Evolutionary conservation across 2,329 filamentous ascomycete genomes (phyloP).

Genomic region (Sclerotinia borealis): DNA sequence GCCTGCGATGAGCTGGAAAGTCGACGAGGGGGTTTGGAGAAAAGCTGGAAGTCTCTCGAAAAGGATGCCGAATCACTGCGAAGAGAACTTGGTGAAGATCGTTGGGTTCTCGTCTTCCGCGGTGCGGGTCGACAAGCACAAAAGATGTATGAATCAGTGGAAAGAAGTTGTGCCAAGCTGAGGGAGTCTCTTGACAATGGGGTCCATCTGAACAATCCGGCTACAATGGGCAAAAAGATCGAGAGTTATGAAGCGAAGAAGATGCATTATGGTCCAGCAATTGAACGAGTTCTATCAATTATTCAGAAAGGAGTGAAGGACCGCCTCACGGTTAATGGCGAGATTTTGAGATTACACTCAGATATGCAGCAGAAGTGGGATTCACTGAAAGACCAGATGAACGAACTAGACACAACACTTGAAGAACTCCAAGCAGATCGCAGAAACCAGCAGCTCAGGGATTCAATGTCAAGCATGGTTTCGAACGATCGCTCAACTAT

Average conservation of each 20-base stretch:
- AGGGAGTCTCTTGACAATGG: slow-evolving; percentile 72
- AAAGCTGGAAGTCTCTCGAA: slow-evolving; percentile 82
- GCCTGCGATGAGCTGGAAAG: slow-evolving; percentile 84
- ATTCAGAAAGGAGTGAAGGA: slow-evolving; percentile 96
- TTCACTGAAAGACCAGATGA: slow-evolving; percentile 68
- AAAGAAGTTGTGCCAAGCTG: slow-evolving; percentile 77
- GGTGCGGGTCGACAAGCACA: slow-evolving; percentile 86
- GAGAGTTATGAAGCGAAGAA: slow-evolving; percentile 95
- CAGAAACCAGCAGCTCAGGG: slow-evolving; percentile 70
- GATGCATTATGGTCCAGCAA: slow-evolving; percentile 86
- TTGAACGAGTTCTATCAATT: slow-evolving; percentile 83
- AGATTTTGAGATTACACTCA: slow-evolving; percentile 78
- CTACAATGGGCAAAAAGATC: slow-evolving; percentile 70
- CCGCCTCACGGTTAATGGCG: slow-evolving; percentile 91
- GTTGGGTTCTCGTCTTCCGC: slow-evolving; percentile 92
- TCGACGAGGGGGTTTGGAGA: slow-evolving; percentile 67
- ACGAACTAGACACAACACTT: slow-evolving; percentile 66
- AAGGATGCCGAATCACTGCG: slow-evolving; percentile 83
- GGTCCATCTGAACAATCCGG: slow-evolving; percentile 65
- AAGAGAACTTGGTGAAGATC: slow-evolving; percentile 87
- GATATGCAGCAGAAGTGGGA: slow-evolving; percentile 83
- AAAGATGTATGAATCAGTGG: slow-evolving; percentile 95
- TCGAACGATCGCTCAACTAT: slow-evolving; percentile 41
- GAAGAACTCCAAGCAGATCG: slow-evolving; percentile 63
- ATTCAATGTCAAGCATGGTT: slow-evolving; percentile 88